A percentile compares a stretch with the other conserved stretches of the same genome.
Conservation (phyloP, 1,284 basidiomycete species). For the Sparassis latifolia region DNA sequence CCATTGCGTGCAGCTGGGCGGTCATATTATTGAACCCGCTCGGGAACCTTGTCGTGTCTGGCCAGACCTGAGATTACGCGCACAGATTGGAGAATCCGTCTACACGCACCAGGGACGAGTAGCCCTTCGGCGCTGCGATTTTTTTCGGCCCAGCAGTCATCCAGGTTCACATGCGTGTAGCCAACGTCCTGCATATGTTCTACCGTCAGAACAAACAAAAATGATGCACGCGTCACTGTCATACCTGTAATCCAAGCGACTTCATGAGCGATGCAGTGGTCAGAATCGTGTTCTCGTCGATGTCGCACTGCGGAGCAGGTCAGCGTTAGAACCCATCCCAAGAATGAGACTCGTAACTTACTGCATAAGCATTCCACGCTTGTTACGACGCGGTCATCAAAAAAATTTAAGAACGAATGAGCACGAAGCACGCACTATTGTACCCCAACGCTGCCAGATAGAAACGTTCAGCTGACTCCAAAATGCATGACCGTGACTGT, state of each 20-base stretch:
- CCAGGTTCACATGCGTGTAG: constrained; percentile 29
- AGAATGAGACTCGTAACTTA: constrained; percentile 4
- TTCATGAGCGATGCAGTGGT: constrained; percentile 28
- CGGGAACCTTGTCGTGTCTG: constrained; percentile 27
- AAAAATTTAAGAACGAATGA: background rate
- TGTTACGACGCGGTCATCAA: background rate
- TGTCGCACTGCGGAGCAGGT: constrained; percentile 25
- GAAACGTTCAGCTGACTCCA: background rate
- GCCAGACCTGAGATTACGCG: background rate
- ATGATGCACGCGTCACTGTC: background rate
- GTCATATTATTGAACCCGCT: constrained; percentile 42
- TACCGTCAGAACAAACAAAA: background rate
- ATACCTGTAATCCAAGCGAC: constrained; percentile 27
- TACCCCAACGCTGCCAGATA: constrained; percentile 22
- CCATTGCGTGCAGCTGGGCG: constrained; percentile 35
- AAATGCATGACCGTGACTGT: background rate
- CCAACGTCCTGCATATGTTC: constrained; percentile 22
- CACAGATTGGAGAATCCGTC: background rate
- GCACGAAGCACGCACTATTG: constrained; percentile 20
- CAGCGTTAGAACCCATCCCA: constrained; percentile 7
- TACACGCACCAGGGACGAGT: constrained; percentile 22
- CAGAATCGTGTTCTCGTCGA: constrained; percentile 27
- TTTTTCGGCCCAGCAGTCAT: constrained; percentile 32
- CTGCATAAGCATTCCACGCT: constrained; percentile 30
- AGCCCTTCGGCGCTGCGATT: constrained; percentile 23